Base-by-base conservation (phyloP, 208 protist genomes). In the Porcisia deanei region DNA sequence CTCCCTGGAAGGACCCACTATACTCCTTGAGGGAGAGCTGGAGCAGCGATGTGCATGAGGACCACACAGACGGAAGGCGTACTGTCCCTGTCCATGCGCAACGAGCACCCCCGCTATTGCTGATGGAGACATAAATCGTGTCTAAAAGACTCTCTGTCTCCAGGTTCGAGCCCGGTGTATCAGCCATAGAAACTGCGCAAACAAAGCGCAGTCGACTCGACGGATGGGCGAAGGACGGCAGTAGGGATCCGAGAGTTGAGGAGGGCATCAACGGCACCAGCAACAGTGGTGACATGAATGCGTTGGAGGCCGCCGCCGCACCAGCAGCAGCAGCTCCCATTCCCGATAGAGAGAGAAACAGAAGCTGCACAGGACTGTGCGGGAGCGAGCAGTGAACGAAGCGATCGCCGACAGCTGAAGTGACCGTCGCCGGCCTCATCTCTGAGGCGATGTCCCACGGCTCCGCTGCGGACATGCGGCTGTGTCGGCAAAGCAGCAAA, bases 311-410 rank as follows among this genome's bases (percentile, higher is more conserved):
- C 60, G 12, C 18, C 25, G 12, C 41, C 34, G 12, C 39, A 9
- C 3, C 5, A 63, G 37, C 59, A 39, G 63, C n/a, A 52, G 63
- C 22, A 10, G 63, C 47, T 25, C 30, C 45, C 54, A 82, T 52
- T 14, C 39, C 65, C 5, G 77, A 12, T 0, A 82, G 78, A 12
- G 78, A 78, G 20, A 82, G 68, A n/a, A 82, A 82, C 34, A 82
- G 49, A 3, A 82, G 58, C 3, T 39, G 73, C 18, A 82, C 0
- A 12, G 58, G 68, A 45, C 57, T n/a, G 7, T 54, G 20, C 16
- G 47, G 6, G 39, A 9, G 41, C 9, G 54, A 25, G 59, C 49
- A 41, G 68, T 82, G 52, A 1, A 82, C 45, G 54, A 77, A 77
- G 43, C 72, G 76, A 22, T 43, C 43, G 18, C 59, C 66, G 3